Evolutionary conservation across 78 protist species (phyloP).

Genomic region (Polysphondylium violaceum): DNA sequence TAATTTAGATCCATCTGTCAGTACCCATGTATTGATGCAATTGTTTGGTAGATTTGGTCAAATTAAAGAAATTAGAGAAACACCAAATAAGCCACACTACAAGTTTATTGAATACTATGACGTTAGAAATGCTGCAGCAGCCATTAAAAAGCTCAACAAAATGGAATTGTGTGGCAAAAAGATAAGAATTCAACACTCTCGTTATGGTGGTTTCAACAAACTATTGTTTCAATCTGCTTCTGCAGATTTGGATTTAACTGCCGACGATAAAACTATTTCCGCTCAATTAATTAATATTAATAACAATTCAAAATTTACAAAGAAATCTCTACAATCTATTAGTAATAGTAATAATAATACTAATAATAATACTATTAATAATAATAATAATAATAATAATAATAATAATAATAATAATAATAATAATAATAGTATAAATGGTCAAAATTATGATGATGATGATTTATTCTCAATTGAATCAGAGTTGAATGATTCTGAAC

Average conservation of each 20-base stretch:
- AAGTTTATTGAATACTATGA: constrained; percentile 91
- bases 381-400: background rate
- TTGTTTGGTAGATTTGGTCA: constrained; percentile 84
- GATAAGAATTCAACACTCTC: constrained; percentile 65
- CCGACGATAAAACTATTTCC: background rate
- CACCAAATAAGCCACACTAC: constrained; percentile 90
- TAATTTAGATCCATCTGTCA: constrained; percentile 59
- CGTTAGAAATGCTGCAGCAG: constrained; percentile 77
- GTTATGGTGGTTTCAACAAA: constrained; percentile 75
- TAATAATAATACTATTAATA: background rate
- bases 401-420: background rate
- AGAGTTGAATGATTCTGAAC: background rate
- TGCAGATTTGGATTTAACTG: no score
- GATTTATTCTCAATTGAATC: background rate
- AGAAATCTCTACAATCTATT: background rate
- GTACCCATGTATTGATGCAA: constrained; percentile 43
- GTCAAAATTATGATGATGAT: background rate
- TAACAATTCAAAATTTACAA: background rate
- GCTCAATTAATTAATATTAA: background rate
- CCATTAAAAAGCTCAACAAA: constrained; percentile 53
- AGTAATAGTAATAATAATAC: background rate
- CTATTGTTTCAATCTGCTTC: background rate
- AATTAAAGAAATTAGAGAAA: constrained; percentile 89
- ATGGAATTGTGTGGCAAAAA: constrained; percentile 50
- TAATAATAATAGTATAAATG: no score